phyloP scores from a whole-genome alignment of 768 basidiomycete genomes.

The Agrocybe praecox region DNA sequence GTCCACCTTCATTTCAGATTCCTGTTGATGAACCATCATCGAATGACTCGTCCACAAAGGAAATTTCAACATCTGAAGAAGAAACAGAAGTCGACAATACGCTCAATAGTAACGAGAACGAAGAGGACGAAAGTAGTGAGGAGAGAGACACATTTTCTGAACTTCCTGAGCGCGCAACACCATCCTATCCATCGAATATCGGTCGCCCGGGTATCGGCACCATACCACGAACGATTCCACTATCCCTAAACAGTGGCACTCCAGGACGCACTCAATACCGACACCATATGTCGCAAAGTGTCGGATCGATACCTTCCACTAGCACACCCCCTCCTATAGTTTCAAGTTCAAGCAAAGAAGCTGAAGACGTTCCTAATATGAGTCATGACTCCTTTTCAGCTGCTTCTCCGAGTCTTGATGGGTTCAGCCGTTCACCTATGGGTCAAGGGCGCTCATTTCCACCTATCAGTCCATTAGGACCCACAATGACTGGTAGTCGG shows the following conservation, averaged over 20 bases:
- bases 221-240: slow-evolving; percentile 57
- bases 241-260: slow-evolving; percentile 34
- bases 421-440: background rate
- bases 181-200: slow-evolving; percentile 39
- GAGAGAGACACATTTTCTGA: slow-evolving; percentile 1
- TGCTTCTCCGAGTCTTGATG: background rate
- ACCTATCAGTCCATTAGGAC: slow-evolving; percentile 28
- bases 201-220: slow-evolving; percentile 47
- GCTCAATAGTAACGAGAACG: background rate
- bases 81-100: slow-evolving; percentile 14
- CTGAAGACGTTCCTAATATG: slow-evolving; percentile 1
- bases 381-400: background rate
- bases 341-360: slow-evolving; percentile 8
- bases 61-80: slow-evolving; percentile 16
- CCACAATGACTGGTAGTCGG: slow-evolving; percentile 60
- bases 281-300: slow-evolving; percentile 21
- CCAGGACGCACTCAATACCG: background rate
- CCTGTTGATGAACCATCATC: background rate
- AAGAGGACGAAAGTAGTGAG: background rate
- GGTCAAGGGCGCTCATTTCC: slow-evolving; percentile 11
- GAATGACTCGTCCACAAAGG: slow-evolving; percentile 1
- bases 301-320: slow-evolving; percentile 19
- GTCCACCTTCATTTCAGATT: slow-evolving; percentile 1
- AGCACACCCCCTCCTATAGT: slow-evolving; percentile 5
- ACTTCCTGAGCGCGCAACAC: background rate